Evolutionary conservation across 805 yeast species (phyloP), one percentile per base, ranked within the genome.

Genomic region (Saccharomycopsis javanensis): DNA sequence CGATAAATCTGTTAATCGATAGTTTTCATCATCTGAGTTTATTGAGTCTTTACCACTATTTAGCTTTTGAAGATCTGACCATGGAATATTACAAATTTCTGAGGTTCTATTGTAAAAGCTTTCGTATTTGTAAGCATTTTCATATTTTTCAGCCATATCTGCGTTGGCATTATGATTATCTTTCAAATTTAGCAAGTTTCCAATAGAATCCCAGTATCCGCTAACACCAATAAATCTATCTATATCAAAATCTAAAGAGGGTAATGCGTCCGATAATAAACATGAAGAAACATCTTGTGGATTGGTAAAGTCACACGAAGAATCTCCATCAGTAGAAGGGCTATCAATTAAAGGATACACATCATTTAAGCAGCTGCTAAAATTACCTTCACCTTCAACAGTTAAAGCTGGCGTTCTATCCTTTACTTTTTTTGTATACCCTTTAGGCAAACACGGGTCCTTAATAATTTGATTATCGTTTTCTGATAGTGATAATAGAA

Each of bases 121-220:
- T 34, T 53, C 67, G 60, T 79, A 79, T 58, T 79, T 74, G 62
- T 79, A 80, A n/a, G 72, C 69, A 55, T 69, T 66, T 13, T 69
- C 71, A 53, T 66, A 66, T n/a, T 65, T 56, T 16, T 61, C 61
- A 16, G 61, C 61, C 18, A 38, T 2, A 27, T 55, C 46, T 10
- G 52, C 59, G 13, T 16, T 18, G n/a, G 33, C 20, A 23, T 38
- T 38, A 45, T 59, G 62, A 42, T 57, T 51, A 15, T 69, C 65
- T 10, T 65, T 63, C 16, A 72, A 69, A 10, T 72, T 68, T 37
- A 79, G 64, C 38, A 81, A 68, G 53, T 74, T 72, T n/a, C 76
- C 74, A 42, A 82, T 71, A 4, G 83, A 78, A 63, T 82, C 82
- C 82, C 85, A 82, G 65, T 82, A 82, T 4, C 86, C 87, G 59